These are phyloP conservation scores for Cupressus sempervirens DNA, from an alignment of 75 land plant species.

Conservation along the genomic window DNA sequence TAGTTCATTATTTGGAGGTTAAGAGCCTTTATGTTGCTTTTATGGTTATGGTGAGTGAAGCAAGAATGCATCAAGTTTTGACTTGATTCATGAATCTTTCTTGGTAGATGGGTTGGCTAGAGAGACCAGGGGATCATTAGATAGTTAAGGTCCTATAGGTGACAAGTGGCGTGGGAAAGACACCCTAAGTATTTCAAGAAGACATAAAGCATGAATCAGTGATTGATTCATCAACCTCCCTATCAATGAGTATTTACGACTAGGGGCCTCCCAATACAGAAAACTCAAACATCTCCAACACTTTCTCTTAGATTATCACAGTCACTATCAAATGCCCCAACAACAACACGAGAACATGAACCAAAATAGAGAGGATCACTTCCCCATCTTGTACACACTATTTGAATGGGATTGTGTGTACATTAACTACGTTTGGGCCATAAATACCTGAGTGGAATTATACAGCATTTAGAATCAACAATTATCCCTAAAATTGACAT, in stretches of 20 bases:
- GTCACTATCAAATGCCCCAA: constrained; percentile 56
- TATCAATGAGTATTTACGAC: constrained; percentile 28
- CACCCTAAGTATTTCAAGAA: too few relatives aligned
- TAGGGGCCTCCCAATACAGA: constrained; percentile 41
- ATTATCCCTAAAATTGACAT: not conserved
- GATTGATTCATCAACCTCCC: too few relatives aligned
- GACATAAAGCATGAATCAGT: too few relatives aligned
- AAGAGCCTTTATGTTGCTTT: too few relatives aligned
- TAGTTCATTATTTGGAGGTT: too few relatives aligned
- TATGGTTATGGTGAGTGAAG: too few relatives aligned
- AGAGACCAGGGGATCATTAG: too few relatives aligned
- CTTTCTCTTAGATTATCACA: constrained; percentile 56
- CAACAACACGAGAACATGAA: constrained; percentile 73
- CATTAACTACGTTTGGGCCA: constrained; percentile 46
- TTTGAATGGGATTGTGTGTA: constrained; percentile 61
- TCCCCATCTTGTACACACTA: constrained; percentile 70
- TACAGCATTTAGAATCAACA: not conserved
- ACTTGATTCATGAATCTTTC: too few relatives aligned
- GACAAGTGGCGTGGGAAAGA: too few relatives aligned
- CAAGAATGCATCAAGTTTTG: too few relatives aligned
- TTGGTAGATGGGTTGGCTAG: too few relatives aligned
- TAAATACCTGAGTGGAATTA: constrained; percentile 42
- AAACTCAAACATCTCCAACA: constrained; percentile 28
- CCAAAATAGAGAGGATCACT: constrained; percentile 55
- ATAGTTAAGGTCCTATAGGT: too few relatives aligned